These are phyloP conservation scores for Grosmannia clavigera DNA, from an alignment of 2,329 filamentous ascomycete genomes.

Conservation along the genomic window DNA sequence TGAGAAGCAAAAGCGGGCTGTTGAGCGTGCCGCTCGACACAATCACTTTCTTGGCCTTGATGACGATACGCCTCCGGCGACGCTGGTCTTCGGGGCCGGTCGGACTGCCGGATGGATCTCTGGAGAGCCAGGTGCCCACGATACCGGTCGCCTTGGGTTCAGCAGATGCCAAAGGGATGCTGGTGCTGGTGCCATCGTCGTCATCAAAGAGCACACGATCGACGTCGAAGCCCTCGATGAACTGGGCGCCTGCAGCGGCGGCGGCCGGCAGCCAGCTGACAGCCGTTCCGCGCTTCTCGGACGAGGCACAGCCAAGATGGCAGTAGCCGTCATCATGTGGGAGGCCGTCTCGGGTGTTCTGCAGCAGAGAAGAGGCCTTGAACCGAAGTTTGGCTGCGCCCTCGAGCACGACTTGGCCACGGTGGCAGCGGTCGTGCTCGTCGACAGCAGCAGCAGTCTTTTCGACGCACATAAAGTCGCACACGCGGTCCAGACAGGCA, in stretches of 20 bases:
- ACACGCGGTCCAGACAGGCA: conserved; percentile 67
- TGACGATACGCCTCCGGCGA: conserved; percentile 46
- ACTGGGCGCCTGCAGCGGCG: conserved; percentile 60
- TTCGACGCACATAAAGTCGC: conserved; percentile 63
- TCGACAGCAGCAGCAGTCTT: conserved; percentile 35
- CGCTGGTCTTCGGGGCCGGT: conserved; percentile 33
- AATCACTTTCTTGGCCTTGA: conserved; percentile 72
- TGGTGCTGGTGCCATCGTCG: conserved; percentile 18
- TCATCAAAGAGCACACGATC: conserved; percentile 58
- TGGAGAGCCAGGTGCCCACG: conserved; percentile 60
- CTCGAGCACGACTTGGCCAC: conserved; percentile 61
- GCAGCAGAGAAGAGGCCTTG: conserved; percentile 54
- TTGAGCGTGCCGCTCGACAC: conserved; percentile 66
- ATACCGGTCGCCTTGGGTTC: conserved; percentile 36
- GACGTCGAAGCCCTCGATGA: conserved; percentile 71
- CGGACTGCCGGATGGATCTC: conserved; percentile 49
- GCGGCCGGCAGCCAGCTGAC: conserved; percentile 72
- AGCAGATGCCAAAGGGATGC: not conserved
- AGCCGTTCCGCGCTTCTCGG: conserved; percentile 67
- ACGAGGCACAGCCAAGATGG: conserved; percentile 47
- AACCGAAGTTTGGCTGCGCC: conserved; percentile 65
- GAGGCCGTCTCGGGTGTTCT: conserved; percentile 58
- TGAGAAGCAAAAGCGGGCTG: conserved; percentile 62
- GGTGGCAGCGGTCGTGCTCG: conserved; percentile 40
- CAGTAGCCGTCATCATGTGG: conserved; percentile 65